These are phyloP conservation scores for Diplodia intermedia DNA, from an alignment of 2,329 filamentous ascomycete species.

Conservation along the genomic window DNA sequence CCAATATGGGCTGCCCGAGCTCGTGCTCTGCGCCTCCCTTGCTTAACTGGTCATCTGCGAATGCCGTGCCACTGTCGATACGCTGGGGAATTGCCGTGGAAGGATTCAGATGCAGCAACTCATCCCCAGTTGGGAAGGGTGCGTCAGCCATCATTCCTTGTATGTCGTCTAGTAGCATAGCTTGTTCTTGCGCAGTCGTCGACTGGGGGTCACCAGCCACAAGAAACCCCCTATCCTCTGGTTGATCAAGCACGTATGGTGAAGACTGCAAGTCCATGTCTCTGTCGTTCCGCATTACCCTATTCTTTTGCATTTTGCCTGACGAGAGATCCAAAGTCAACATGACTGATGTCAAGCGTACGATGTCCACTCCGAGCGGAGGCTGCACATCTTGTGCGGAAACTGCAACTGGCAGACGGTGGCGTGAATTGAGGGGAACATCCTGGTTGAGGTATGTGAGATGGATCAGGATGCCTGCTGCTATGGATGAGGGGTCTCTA, in stretches of 20 bases:
- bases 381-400: conserved; percentile 42
- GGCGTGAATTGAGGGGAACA: conserved; percentile 32
- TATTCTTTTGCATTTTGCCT: background rate
- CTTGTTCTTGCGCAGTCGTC: background rate
- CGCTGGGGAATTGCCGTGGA: conserved; percentile 6
- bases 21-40: conserved; percentile 25
- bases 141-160: conserved; percentile 17
- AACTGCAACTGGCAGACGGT: conserved; percentile 39
- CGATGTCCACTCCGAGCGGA: conserved; percentile 39
- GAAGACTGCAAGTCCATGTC: background rate
- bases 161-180: conserved; percentile 11
- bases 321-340: conserved; percentile 38
- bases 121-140: background rate
- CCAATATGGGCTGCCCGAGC: conserved; percentile 32
- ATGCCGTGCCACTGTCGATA: conserved; percentile 26
- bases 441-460: conserved; percentile 36
- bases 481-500: conserved; percentile 5
- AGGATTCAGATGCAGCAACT: background rate
- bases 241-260: background rate
- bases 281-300: background rate
- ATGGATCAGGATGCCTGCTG: conserved; percentile 36
- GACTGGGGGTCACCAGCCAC: background rate
- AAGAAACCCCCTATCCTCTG: background rate
- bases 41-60: conserved; percentile 8
- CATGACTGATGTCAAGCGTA: conserved; percentile 42